phyloP scores from a whole-genome alignment of 1,284 basidiomycete genomes.

The Cryptococcus sp. region DNA sequence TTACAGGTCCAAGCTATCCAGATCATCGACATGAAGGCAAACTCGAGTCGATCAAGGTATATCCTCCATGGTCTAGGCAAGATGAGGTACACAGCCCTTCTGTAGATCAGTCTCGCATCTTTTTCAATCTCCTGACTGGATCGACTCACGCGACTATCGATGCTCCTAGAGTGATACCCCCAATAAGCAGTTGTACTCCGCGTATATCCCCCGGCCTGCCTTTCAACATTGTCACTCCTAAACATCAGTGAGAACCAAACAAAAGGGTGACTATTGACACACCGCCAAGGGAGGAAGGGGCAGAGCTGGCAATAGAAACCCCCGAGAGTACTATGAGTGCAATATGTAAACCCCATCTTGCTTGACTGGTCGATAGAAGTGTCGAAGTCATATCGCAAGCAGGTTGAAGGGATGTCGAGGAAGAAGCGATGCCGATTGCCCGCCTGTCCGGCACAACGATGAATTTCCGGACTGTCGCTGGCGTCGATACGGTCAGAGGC shows the following conservation, averaged over 20 bases:
- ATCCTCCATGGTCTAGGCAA: slow-evolving; percentile 27
- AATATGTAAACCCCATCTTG: slow-evolving; percentile 21
- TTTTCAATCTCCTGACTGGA: not conserved
- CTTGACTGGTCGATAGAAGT: slow-evolving; percentile 17
- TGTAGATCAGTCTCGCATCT: slow-evolving; percentile 5
- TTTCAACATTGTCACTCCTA: slow-evolving; percentile 20
- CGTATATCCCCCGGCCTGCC: slow-evolving; percentile 26
- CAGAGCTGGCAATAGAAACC: slow-evolving; percentile 16
- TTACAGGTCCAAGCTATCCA: slow-evolving; percentile 41
- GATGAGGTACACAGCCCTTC: slow-evolving; percentile 14
- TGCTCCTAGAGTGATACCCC: slow-evolving; percentile 17
- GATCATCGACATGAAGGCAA: slow-evolving; percentile 28
- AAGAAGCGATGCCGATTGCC: no score
- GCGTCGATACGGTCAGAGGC: no score
- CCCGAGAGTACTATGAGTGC: slow-evolving; percentile 12
- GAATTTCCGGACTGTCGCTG: no score
- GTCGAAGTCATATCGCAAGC: not conserved
- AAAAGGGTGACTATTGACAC: slow-evolving; percentile 6
- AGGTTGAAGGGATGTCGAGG: no score
- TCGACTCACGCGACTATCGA: slow-evolving; percentile 17
- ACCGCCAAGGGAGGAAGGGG: slow-evolving; percentile 19
- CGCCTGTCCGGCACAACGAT: no score
- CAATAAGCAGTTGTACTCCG: slow-evolving; percentile 19
- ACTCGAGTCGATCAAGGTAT: slow-evolving; percentile 33
- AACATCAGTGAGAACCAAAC: not conserved